phyloP scores from a whole-genome alignment of 2,329 filamentous ascomycete genomes.

The Beauveria asiatica region DNA sequence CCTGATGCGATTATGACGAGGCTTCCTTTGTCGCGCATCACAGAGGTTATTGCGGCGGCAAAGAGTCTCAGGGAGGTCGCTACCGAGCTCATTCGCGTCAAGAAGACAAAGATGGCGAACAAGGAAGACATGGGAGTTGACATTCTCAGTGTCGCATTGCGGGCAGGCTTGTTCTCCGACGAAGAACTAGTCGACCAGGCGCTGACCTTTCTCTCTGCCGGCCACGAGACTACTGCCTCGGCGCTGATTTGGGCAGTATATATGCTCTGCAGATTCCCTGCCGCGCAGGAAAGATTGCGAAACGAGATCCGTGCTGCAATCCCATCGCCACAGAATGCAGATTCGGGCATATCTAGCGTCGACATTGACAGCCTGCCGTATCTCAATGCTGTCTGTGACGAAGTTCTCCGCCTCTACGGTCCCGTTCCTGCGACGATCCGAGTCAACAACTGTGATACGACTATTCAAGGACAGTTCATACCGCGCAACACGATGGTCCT shows the following conservation, averaged over 20 bases:
- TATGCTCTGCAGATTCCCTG: neutral
- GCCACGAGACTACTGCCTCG: constrained; percentile 4
- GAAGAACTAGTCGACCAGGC: neutral
- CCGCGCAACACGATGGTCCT: constrained; percentile 27
- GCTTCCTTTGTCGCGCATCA: neutral
- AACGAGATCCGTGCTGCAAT: neutral
- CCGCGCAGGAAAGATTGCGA: neutral
- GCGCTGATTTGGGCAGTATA: constrained; percentile 1
- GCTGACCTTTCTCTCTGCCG: constrained; percentile 1
- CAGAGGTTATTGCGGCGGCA: neutral
- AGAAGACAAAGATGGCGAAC: constrained; percentile 1
- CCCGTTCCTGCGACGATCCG: constrained; percentile 26
- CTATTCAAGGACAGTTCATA: constrained; percentile 23
- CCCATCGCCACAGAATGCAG: neutral
- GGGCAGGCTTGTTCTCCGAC: neutral
- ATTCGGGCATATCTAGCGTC: neutral
- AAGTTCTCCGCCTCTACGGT: constrained; percentile 32
- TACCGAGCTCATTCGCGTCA: neutral
- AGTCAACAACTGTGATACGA: constrained; percentile 22
- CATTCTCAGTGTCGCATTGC: neutral
- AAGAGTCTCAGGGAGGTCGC: neutral
- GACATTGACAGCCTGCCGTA: constrained; percentile 7
- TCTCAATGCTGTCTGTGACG: constrained; percentile 58
- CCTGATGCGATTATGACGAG: neutral
- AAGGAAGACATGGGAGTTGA: constrained; percentile 17